These are phyloP conservation scores for Russula sp. DNA, from an alignment of 768 basidiomycete species.

Conservation along the genomic window DNA sequence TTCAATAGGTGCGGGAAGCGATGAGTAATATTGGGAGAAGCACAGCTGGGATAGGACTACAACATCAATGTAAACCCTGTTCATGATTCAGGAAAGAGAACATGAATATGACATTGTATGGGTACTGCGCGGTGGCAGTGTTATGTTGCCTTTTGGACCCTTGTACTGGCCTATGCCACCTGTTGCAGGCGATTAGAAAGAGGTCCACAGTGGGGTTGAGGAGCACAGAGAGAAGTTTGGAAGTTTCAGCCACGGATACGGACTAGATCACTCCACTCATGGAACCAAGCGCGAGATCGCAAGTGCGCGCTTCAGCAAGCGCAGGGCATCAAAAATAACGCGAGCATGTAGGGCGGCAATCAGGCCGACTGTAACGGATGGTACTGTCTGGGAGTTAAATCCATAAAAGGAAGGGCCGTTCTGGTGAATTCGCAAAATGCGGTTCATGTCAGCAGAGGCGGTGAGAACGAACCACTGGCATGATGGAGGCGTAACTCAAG, in stretches of 20 bases:
- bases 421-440: neutral
- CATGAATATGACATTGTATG: too few species aligned
- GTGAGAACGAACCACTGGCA: too few species aligned
- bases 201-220: neutral
- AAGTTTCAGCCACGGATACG: constrained; percentile 10
- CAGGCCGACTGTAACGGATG: neutral
- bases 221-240: neutral
- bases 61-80: too few species aligned
- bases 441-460: neutral
- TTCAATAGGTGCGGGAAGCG: too few species aligned
- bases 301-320: neutral
- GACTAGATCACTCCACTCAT: neutral
- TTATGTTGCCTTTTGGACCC: too few species aligned
- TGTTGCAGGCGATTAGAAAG: neutral
- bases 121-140: too few species aligned
- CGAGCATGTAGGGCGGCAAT: constrained; percentile 1
- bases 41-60: too few species aligned
- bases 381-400: neutral
- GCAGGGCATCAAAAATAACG: neutral
- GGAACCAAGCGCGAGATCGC: neutral
- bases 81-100: too few species aligned
- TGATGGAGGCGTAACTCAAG: too few species aligned
- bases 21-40: too few species aligned
- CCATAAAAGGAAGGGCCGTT: neutral
- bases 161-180: neutral